A percentile compares a stretch with the other conserved stretches of the same genome.
Evolutionary conservation across 345 rosid species (phyloP).

Genomic region (Gossypium stocksii): DNA sequence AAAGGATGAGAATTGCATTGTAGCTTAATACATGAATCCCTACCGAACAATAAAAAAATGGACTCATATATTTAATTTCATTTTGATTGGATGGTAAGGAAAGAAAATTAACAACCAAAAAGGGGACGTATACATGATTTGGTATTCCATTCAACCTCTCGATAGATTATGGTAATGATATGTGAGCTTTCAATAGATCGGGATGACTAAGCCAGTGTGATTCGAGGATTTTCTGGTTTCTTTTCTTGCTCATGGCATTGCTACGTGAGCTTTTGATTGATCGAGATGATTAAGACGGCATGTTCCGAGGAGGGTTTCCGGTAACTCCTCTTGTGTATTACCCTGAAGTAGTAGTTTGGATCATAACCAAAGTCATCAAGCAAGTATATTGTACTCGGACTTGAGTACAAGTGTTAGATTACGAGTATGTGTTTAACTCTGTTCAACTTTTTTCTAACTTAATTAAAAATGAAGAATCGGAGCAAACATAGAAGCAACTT

Average conservation of each 20-base stretch:
- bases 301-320: conserved; percentile 77
- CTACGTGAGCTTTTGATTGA: conserved; percentile 46
- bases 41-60: neutral
- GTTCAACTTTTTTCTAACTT: neutral
- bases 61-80: neutral
- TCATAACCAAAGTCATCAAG: neutral
- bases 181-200: neutral
- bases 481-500: neutral
- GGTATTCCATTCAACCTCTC: neutral
- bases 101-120: neutral
- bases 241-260: conserved; percentile 17
- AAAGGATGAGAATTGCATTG: neutral
- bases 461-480: neutral
- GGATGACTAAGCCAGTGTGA: neutral
- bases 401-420: neutral
- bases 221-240: neutral
- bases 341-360: conserved; percentile 41
- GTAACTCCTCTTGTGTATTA: conserved; percentile 79
- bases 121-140: neutral
- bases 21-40: neutral
- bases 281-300: conserved; percentile 75
- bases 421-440: neutral
- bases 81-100: neutral
- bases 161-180: neutral
- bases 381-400: neutral